Percentiles rank a stretch among this genome's conserved stretches.
phyloP scores from a whole-genome alignment of 2,329 filamentous ascomycete species.

The Fusarium denticulatum region DNA sequence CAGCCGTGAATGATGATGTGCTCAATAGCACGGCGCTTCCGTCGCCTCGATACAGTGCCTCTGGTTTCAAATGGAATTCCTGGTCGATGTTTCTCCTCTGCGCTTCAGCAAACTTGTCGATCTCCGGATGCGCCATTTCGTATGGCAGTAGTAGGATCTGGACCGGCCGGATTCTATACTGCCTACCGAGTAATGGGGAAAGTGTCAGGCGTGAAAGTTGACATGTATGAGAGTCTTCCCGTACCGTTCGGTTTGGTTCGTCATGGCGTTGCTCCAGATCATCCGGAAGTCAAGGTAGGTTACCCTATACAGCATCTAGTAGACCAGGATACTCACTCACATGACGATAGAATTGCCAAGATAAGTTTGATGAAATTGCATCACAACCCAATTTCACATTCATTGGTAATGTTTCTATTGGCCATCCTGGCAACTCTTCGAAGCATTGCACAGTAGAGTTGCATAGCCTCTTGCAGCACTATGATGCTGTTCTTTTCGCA shows the following conservation, averaged over 20 bases:
- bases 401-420: slow-evolving; percentile 87
- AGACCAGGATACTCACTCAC: slow-evolving; percentile 9
- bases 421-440: slow-evolving; percentile 57
- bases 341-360: slow-evolving; percentile 83
- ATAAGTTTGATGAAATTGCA: slow-evolving; percentile 91
- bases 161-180: slow-evolving; percentile 95
- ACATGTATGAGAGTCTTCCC: slow-evolving; percentile 96
- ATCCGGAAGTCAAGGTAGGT: slow-evolving; percentile 92
- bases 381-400: slow-evolving; percentile 86
- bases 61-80: neutral
- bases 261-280: slow-evolving; percentile 97
- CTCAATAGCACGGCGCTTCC: slow-evolving; percentile 7
- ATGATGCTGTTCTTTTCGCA: slow-evolving; percentile 90
- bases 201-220: slow-evolving; percentile 76
- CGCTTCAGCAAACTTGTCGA: slow-evolving; percentile 15
- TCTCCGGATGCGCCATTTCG: slow-evolving; percentile 68
- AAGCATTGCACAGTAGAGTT: slow-evolving; percentile 69
- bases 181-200: slow-evolving; percentile 85
- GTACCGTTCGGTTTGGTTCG: slow-evolving; percentile 93
- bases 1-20: slow-evolving; percentile 14
- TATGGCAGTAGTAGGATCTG: slow-evolving; percentile 90
- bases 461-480: slow-evolving; percentile 76
- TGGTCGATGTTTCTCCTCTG: slow-evolving; percentile 20
- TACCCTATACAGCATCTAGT: slow-evolving; percentile 2
- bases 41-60: neutral